A percentile compares a stretch with the other conserved stretches of the same genome.
Conservation (phyloP, 495 filamentous ascomycete species). For the Choiromyces venosus region DNA sequence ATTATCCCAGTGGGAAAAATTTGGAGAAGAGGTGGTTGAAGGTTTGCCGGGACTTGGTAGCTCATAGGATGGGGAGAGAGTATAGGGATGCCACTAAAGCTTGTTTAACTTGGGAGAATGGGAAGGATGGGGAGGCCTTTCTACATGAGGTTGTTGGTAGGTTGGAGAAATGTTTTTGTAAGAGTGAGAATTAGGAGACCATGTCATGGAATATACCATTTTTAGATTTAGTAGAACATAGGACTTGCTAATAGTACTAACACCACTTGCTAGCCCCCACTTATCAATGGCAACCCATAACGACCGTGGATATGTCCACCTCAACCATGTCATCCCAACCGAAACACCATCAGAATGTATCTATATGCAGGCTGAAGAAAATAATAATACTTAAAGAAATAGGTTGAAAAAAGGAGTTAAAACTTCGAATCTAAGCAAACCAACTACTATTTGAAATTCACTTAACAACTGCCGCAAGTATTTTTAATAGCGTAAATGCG, state of each 20-base stretch:
- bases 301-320: too few species aligned
- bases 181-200: neutral
- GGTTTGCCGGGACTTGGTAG: too few species aligned
- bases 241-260: neutral
- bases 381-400: neutral
- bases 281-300: neutral
- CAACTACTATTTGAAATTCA: neutral
- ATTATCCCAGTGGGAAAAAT: too few species aligned
- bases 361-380: neutral
- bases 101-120: neutral
- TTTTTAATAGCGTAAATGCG: neutral
- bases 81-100: neutral
- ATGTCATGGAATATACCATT: neutral
- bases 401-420: neutral
- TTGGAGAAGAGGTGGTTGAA: too few species aligned
- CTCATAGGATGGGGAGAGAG: neutral
- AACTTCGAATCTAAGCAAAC: neutral
- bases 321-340: neutral
- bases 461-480: neutral
- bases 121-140: neutral
- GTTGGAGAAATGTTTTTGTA: neutral
- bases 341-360: neutral
- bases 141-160: neutral
- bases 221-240: neutral
- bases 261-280: neutral